Percentiles rank a stretch among this genome's conserved stretches.
These are phyloP conservation scores for Hippophae gyantsensis DNA, from an alignment of 306 rosid genomes.

Conservation along the genomic window DNA sequence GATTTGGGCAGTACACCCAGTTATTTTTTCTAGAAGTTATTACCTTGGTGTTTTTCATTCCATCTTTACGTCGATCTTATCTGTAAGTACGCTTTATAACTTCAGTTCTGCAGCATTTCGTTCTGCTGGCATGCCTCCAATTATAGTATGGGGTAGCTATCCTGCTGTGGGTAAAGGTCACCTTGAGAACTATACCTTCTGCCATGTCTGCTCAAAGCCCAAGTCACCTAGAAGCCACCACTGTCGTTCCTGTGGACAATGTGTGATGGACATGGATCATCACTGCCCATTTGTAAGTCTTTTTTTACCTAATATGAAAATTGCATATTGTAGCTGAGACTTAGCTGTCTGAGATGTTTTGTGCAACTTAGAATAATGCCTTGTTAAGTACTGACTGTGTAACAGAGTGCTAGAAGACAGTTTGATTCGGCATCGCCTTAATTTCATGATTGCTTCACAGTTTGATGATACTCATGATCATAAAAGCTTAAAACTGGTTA, in stretches of 20 bases:
- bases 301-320: constrained; percentile 10
- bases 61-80: constrained; percentile 40
- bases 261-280: constrained; percentile 95
- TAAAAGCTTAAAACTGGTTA: too few species aligned
- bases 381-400: too few species aligned
- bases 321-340: not conserved
- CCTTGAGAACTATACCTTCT: constrained; percentile 76
- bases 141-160: constrained; percentile 72
- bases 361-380: too few species aligned
- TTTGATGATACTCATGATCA: too few species aligned
- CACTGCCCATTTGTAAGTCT: constrained; percentile 96
- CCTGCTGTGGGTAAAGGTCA: constrained; percentile 69
- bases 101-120: constrained; percentile 67
- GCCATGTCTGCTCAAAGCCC: constrained; percentile 77
- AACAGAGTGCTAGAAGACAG: too few species aligned
- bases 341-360: not conserved
- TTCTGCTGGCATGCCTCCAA: constrained; percentile 75
- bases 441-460: too few species aligned
- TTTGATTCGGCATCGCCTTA: too few species aligned
- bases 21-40: constrained; percentile 54
- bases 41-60: constrained; percentile 59
- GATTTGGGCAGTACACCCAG: constrained; percentile 68
- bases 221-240: constrained; percentile 90
- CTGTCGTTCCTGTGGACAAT: constrained; percentile 75
- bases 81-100: constrained; percentile 52